Base-by-base conservation (phyloP, 345 rosid species). In the Syzygium oleosum region DNA sequence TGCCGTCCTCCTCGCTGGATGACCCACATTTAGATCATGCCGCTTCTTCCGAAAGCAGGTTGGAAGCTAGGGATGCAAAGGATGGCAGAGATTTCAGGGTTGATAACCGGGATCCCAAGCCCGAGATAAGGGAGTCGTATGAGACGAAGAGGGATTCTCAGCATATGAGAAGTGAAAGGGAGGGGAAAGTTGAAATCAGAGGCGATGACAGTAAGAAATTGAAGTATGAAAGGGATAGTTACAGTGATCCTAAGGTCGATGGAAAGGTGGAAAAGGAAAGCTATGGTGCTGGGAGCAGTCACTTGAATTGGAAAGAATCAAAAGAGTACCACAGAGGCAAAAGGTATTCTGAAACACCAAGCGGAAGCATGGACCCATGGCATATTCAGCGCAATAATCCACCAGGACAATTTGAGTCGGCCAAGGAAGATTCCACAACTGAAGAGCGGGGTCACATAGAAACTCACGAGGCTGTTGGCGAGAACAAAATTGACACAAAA, bases 321-420 rank as follows among this genome's bases (percentile, higher is more conserved):
- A 97, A 97, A 89, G 99, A 98, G 87, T 92, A 92, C 89, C 95
- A 90, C 88, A 93, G 98, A 87, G 98, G 97, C 65, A 98, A 95
- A 92, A 92, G 96, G 89, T 89, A 88, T 88, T 88, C 95, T 78
- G 99, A 98, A 88, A 87, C 95, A 52, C 92, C 95, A 0, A 85
- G 90, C 77, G 94, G 91, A 61, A 92, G 93, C 77, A 87, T 89
- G 58, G 98, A 96, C 85, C 88, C 93, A 10, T 96, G 99, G 99
- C 96, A 89, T 90, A 52, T 43, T 31, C 61, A 95, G 31, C 97
- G 95, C 49, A 90, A 89, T 88, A 93, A 86, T 90, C 88, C 92
- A 43, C 98, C 92, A 90, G 97, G 89, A 51, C 92, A 90, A 7
- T 85, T 85, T 87, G 98, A 95, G 87, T 90, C 88, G 13, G 94